Evolutionary conservation across 2,329 filamentous ascomycete genomes (phyloP).

Genomic region (Pseudogymnoascus destructans): DNA sequence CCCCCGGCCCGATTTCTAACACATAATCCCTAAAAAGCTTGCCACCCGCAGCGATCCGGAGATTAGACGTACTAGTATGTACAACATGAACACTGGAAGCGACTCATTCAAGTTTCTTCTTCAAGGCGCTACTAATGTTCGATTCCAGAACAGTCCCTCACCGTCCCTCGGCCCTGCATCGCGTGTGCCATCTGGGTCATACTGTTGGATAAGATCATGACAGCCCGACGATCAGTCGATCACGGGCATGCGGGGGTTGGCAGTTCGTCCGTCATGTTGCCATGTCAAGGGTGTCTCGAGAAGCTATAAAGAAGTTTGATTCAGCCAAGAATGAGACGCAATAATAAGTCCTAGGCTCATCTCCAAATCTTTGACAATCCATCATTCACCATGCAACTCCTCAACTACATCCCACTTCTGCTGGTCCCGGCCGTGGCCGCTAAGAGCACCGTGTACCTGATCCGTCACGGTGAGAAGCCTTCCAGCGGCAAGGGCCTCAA

Average conservation of each 20-base stretch:
- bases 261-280: neutral
- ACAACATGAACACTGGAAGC: neutral
- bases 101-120: neutral
- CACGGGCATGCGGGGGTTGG: neutral
- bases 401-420: neutral
- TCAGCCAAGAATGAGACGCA: neutral
- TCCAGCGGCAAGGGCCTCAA: constrained; percentile 36
- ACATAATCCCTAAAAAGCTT: neutral
- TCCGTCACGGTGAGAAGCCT: constrained; percentile 53
- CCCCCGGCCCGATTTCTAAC: too few relatives aligned
- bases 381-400: constrained; percentile 7
- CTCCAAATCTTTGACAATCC: neutral
- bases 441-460: constrained; percentile 44
- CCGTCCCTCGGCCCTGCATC: constrained; percentile 7
- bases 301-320: constrained; percentile 5
- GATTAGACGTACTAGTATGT: neutral
- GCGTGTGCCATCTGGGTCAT: neutral
- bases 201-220: neutral
- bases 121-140: neutral
- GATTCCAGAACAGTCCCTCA: neutral
- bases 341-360: neutral
- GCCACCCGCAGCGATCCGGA: neutral
- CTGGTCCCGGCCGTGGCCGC: constrained; percentile 11
- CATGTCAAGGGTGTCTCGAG: neutral
- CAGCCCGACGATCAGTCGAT: neutral